Evolutionary conservation across 768 basidiomycete species (phyloP).

Genomic region (Mycena olivaceomarginata): DNA sequence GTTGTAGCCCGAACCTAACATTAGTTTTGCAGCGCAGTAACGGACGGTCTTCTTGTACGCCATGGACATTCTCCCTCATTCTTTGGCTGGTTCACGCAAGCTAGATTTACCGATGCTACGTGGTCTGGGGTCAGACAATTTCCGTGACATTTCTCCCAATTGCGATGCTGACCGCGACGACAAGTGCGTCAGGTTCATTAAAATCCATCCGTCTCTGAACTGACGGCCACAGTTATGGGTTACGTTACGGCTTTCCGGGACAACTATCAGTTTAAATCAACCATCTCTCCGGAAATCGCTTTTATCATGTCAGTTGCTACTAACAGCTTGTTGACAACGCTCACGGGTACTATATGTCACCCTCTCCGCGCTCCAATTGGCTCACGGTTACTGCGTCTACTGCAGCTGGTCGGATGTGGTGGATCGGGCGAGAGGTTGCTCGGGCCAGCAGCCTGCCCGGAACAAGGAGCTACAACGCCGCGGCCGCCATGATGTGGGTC

Average conservation of each 20-base stretch:
- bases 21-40: background rate
- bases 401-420: constrained; percentile 13
- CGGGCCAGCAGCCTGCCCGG: background rate
- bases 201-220: background rate
- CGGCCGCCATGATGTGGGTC: constrained; percentile 18
- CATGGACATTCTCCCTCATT: background rate
- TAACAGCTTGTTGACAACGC: background rate
- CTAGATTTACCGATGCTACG: constrained; percentile 19
- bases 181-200: background rate
- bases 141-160: background rate
- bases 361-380: background rate
- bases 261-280: constrained; percentile 1
- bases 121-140: background rate
- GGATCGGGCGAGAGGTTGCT: background rate
- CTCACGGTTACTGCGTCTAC: background rate
- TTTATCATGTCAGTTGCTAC: constrained; percentile 9
- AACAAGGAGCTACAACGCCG: constrained; percentile 1
- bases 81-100: background rate
- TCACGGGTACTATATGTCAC: constrained; percentile 1
- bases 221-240: background rate
- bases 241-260: background rate
- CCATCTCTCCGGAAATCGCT: background rate
- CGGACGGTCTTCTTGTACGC: constrained; percentile 11
- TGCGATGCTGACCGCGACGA: background rate
- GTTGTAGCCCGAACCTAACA: background rate